These are phyloP conservation scores for Bauhinia variegata DNA, from an alignment of 306 rosid genomes.

Conservation along the genomic window DNA sequence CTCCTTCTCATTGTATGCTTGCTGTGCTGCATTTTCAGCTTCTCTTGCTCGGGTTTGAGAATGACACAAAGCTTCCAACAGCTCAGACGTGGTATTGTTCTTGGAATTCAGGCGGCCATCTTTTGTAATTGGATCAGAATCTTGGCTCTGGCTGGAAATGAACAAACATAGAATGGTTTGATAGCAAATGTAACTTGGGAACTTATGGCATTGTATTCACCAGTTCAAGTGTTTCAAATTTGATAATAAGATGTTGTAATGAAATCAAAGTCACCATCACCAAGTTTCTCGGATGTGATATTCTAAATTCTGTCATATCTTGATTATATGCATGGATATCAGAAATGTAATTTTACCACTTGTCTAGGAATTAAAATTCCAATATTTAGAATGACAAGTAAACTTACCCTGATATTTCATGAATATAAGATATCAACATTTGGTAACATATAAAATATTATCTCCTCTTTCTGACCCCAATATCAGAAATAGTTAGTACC, in stretches of 20 bases:
- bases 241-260: no score
- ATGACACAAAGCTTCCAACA: slow-evolving; percentile 82
- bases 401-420: no score
- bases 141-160: slow-evolving; percentile 50
- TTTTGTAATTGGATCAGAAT: slow-evolving; percentile 35
- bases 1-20: slow-evolving; percentile 82
- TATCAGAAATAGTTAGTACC: no score
- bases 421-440: no score
- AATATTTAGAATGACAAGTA: no score
- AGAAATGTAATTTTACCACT: no score
- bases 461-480: no score
- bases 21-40: slow-evolving; percentile 82
- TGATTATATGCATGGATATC: neutral
- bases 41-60: slow-evolving; percentile 94
- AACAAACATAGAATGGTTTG: slow-evolving; percentile 9
- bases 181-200: slow-evolving; percentile 23
- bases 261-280: no score
- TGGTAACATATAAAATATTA: no score
- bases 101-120: slow-evolving; percentile 37
- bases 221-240: neutral
- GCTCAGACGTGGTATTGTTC: slow-evolving; percentile 57
- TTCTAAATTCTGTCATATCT: neutral
- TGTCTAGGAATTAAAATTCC: no score
- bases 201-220: slow-evolving; percentile 19
- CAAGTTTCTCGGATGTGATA: neutral